A percentile compares a stretch with the other conserved stretches of the same genome.
These are phyloP conservation scores for Leccinum truebloodii DNA, from an alignment of 768 basidiomycete genomes.

Conservation along the genomic window DNA sequence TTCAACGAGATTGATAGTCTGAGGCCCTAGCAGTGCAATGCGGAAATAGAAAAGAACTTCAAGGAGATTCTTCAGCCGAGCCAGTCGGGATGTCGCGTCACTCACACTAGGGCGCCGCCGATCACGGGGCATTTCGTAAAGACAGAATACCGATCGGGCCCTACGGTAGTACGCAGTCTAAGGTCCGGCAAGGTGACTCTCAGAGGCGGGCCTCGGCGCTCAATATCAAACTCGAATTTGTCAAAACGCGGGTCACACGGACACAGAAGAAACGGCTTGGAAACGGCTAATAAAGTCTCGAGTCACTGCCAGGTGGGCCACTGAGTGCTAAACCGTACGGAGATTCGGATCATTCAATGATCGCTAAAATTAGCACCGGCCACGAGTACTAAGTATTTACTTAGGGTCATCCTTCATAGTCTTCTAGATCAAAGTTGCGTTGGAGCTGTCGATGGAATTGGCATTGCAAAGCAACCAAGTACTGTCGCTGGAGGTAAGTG, in stretches of 20 bases:
- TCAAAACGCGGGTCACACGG: no score
- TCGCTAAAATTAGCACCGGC: background rate
- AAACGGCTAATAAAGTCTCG: no score
- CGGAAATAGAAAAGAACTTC: slow-evolving; percentile 4
- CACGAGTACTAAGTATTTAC: background rate
- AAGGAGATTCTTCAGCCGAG: slow-evolving; percentile 13
- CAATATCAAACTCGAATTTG: no score
- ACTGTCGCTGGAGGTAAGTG: background rate
- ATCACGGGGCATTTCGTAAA: slow-evolving; percentile 24
- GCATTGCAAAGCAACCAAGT: background rate
- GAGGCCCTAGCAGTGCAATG: background rate
- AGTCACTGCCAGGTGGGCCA: no score
- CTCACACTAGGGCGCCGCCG: slow-evolving; percentile 14
- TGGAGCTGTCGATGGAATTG: background rate
- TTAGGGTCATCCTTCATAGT: no score
- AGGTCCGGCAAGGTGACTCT: no score
- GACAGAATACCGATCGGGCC: background rate
- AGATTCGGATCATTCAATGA: background rate
- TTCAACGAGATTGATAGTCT: background rate
- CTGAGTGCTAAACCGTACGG: no score
- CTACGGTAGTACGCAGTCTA: background rate
- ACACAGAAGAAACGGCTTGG: no score
- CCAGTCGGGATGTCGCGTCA: slow-evolving; percentile 16
- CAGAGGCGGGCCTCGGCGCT: no score
- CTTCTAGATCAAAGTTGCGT: no score